Conservation (phyloP, 768 basidiomycete genomes). For the Suillus clintonianus region DNA sequence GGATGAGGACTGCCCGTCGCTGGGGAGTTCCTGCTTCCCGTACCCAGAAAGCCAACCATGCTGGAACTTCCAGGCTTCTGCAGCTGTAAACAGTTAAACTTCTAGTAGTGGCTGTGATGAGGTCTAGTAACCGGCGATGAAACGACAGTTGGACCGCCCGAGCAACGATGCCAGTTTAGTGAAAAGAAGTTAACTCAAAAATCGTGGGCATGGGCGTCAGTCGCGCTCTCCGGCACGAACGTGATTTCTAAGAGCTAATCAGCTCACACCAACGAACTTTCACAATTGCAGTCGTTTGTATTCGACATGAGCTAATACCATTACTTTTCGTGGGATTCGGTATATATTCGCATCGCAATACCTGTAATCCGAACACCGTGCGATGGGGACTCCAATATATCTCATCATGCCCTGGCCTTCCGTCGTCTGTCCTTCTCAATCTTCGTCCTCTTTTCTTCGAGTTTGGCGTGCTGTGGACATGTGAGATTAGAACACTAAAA, state of each 20-base stretch:
- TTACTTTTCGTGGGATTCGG: background rate
- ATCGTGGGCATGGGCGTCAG: background rate
- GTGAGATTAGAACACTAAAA: slow-evolving; percentile 10
- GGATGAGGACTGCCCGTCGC: slow-evolving; percentile 25
- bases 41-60: slow-evolving; percentile 43
- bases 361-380: background rate
- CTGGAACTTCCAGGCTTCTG: background rate
- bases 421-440: slow-evolving; percentile 56
- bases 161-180: slow-evolving; percentile 4
- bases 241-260: slow-evolving; percentile 1
- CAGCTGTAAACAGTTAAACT: background rate
- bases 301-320: background rate
- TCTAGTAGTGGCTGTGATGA: slow-evolving; percentile 1
- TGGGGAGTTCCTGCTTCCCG: slow-evolving; percentile 35
- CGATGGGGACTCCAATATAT: background rate
- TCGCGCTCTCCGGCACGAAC: background rate
- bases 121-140: background rate
- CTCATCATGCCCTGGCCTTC: slow-evolving; percentile 29
- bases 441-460: slow-evolving; percentile 59
- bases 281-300: background rate
- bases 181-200: background rate
- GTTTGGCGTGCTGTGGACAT: slow-evolving; percentile 51
- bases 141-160: background rate
- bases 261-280: background rate
- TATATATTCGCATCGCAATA: background rate